phyloP scores from a whole-genome alignment of 2,329 filamentous ascomycete genomes.

The Aspergillus terreus region DNA sequence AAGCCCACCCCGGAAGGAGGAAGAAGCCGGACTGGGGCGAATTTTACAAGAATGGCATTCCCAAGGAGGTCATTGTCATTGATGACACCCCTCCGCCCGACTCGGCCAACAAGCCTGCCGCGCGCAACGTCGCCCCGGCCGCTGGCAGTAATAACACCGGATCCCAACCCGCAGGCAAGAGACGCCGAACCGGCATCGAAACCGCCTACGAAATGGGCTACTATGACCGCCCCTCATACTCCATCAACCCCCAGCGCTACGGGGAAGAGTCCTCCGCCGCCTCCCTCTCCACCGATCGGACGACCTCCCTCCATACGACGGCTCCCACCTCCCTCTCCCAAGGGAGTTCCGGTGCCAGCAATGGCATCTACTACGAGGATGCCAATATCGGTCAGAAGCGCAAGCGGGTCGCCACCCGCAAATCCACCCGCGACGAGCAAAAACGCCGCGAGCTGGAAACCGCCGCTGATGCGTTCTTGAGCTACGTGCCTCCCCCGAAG shows the following conservation, averaged over 20 bases:
- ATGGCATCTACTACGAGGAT: constrained; percentile 62
- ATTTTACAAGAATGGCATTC: constrained; percentile 79
- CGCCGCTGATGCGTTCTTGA: constrained; percentile 66
- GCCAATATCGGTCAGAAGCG: constrained; percentile 77
- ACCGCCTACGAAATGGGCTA: constrained; percentile 66
- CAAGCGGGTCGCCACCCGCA: constrained; percentile 72
- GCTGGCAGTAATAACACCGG: constrained; percentile 19
- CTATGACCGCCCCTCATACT: constrained; percentile 67
- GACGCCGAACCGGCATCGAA: constrained; percentile 63
- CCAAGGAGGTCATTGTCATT: constrained; percentile 82
- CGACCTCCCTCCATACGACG: constrained; percentile 78
- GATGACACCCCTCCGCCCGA: constrained; percentile 59
- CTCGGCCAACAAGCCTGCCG: constrained; percentile 19
- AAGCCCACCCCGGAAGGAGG: constrained; percentile 43
- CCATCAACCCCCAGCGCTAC: constrained; percentile 69
- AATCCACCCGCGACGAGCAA: constrained; percentile 76
- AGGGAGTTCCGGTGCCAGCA: constrained; percentile 48
- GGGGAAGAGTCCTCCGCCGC: constrained; percentile 64
- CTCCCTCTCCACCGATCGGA: constrained; percentile 77
- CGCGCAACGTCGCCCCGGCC: constrained; percentile 22
- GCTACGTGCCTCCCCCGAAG: constrained; percentile 81
- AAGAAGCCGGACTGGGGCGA: constrained; percentile 70
- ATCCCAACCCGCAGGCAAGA: constrained; percentile 58
- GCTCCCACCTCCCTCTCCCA: constrained; percentile 81
- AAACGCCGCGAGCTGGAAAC: constrained; percentile 72